phyloP scores from a whole-genome alignment of 2,329 filamentous ascomycete genomes.

The Ascochyta lentis region DNA sequence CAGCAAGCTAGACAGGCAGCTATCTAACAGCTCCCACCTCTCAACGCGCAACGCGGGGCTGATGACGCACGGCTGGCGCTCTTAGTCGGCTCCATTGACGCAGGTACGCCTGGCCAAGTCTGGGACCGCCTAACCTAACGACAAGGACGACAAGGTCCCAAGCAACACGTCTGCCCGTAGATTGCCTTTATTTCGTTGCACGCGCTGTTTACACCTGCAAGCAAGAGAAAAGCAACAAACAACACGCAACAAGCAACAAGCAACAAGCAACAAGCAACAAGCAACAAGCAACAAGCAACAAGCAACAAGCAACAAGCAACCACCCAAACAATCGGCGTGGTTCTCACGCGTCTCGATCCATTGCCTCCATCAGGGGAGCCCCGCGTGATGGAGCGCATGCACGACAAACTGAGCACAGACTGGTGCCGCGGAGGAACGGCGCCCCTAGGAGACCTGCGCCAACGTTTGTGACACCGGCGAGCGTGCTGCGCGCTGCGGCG shows the following conservation, averaged over 20 bases:
- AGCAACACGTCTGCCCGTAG: constrained; percentile 2
- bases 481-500: not conserved
- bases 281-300: too few relatives aligned
- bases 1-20: too few relatives aligned
- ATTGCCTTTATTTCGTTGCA: constrained; percentile 10
- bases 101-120: constrained; percentile 9
- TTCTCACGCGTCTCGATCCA: constrained; percentile 3
- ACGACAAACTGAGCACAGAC: constrained; percentile 8
- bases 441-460: not conserved
- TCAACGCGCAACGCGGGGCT: not conserved
- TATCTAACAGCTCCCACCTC: too few relatives aligned
- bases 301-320: too few relatives aligned
- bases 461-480: constrained; percentile 15
- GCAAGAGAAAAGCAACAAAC: not conserved
- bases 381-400: constrained; percentile 13
- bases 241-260: too few relatives aligned
- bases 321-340: not conserved
- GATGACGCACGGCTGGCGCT: not conserved
- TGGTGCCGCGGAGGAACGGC: constrained; percentile 3
- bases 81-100: constrained; percentile 1
- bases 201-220: constrained; percentile 6
- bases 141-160: constrained; percentile 3
- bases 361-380: not conserved
- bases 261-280: too few relatives aligned
- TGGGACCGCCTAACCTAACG: not conserved